phyloP scores from a whole-genome alignment of 2,329 filamentous ascomycete species.

The Diaporthe sp. region DNA sequence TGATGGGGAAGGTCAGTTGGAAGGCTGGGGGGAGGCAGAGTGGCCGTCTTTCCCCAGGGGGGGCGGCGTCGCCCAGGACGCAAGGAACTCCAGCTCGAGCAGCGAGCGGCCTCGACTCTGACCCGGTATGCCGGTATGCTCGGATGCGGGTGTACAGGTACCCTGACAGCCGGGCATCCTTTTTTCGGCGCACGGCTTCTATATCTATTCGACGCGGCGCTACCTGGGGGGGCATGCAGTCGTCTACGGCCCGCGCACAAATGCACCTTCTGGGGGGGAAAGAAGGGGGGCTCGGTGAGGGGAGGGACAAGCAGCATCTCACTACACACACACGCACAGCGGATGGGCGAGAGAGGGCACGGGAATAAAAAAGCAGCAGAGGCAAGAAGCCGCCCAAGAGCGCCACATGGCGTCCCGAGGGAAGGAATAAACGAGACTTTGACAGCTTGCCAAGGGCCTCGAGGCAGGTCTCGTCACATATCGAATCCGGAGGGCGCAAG shows the following conservation, averaged over 20 bases:
- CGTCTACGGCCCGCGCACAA: not conserved
- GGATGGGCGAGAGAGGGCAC: not conserved
- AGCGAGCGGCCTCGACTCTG: not conserved
- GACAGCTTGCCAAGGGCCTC: constrained; percentile 25
- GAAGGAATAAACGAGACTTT: constrained; percentile 30
- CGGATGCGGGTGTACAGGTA: constrained; percentile 11
- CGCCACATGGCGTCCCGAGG: constrained; percentile 24
- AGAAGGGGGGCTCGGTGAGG: constrained; percentile 6
- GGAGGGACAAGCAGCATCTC: constrained; percentile 18
- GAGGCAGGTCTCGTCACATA: constrained; percentile 27
- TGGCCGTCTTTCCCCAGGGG: not conserved
- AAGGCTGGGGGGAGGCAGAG: not conserved
- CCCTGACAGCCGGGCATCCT: not conserved
- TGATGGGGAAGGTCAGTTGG: constrained; percentile 18
- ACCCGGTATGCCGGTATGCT: constrained; percentile 21
- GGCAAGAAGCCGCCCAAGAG: constrained; percentile 3
- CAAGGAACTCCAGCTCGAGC: not conserved
- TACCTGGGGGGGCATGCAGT: not conserved
- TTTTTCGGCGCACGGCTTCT: constrained; percentile 3
- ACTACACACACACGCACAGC: not conserved
- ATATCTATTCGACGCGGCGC: constrained; percentile 22
- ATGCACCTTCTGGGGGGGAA: not conserved
- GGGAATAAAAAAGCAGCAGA: constrained; percentile 23
- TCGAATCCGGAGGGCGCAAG: constrained; percentile 1
- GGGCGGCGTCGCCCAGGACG: not conserved